Base-by-base conservation (phyloP, 306 rosid genomes). In the Styphnolobium japonicum region DNA sequence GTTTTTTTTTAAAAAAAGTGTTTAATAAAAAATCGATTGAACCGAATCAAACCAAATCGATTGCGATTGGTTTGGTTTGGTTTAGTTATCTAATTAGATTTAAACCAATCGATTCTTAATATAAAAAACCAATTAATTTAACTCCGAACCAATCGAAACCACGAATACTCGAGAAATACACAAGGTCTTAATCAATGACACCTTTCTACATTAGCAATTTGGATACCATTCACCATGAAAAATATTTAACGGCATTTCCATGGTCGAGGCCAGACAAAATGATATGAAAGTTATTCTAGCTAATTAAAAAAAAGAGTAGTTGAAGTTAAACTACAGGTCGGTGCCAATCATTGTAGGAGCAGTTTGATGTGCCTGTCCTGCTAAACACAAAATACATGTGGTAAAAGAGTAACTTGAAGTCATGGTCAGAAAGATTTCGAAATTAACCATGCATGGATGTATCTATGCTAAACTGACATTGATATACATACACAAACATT, bases 261-360 rank as follows among this genome's bases (percentile, higher is more conserved):
- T 21, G 77, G 23, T 19, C 37, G 9, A 34, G 4, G 23, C n/a
- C 4, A 0, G 21, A 14, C 36, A 37, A 37, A 19, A 19, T 10
- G 55, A 15, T n/a, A 37, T 9, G 27, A 34, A 34, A 73, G 10
- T 39, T 31, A 3, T 29, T 60, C 1, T 10, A n/a, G n/a, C n/a
- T n/a, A 45, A 29, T 37, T 52, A n/a, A 39, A 81, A 39, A 81
- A 65, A 10, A 29, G 11, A 58, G 23, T 48, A 36, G 66, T 27
- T 58, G 40, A 77, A 69, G 60, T 27, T 55, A 78, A 64, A 70
- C 25, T 42, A 22, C 0, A 43, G 37, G 72, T 78, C 33, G 85
- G 75, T 77, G 75, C 48, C 71, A 63, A 77, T 82, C 62, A 51
- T 66, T 67, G 43, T 67, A 83, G 80, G 77, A 18, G 72, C 52